phyloP scores from a whole-genome alignment of 2,329 filamentous ascomycete species.

The Fusarium anguioides region DNA sequence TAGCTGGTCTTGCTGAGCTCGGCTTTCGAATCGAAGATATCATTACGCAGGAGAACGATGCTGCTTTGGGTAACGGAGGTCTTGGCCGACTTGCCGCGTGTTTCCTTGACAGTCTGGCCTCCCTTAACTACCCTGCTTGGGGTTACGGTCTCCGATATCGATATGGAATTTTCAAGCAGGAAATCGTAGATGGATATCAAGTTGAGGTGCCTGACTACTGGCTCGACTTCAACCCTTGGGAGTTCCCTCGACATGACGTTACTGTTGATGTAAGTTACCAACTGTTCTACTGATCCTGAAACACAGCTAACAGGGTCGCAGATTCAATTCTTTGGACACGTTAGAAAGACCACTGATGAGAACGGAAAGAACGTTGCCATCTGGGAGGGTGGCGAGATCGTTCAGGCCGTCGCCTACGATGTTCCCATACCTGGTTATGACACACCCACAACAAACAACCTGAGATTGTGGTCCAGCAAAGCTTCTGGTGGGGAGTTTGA shows the following conservation, averaged over 20 bases:
- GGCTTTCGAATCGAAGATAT: conserved; percentile 98
- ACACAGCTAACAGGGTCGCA: conserved; percentile 39
- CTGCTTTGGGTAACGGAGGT: conserved; percentile 94
- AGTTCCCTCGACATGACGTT: conserved; percentile 95
- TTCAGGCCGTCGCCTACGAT: conserved; percentile 93
- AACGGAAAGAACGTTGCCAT: conserved; percentile 78
- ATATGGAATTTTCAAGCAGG: conserved; percentile 99
- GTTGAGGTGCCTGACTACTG: conserved; percentile 99
- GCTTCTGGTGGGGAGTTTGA: conserved; percentile 97
- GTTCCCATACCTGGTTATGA: conserved; percentile 91
- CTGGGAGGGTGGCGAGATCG: conserved; percentile 95
- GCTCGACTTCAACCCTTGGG: conserved; percentile 99
- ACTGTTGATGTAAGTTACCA: conserved; percentile 77
- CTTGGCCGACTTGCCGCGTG: conserved; percentile 94
- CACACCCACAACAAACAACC: conserved; percentile 93
- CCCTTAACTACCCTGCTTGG: conserved; percentile 96
- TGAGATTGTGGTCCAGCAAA: conserved; percentile 97
- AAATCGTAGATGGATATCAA: conserved; percentile 97
- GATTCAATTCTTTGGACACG: conserved; percentile 94
- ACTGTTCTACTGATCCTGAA: background rate
- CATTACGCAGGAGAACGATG: conserved; percentile 94
- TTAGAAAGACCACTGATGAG: conserved; percentile 78
- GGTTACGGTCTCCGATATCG: conserved; percentile 95
- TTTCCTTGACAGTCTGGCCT: conserved; percentile 95
- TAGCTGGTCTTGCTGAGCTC: conserved; percentile 86